Evolutionary conservation across 2,329 filamentous ascomycete species (phyloP).

Genomic region (Cladosporium halotolerans): DNA sequence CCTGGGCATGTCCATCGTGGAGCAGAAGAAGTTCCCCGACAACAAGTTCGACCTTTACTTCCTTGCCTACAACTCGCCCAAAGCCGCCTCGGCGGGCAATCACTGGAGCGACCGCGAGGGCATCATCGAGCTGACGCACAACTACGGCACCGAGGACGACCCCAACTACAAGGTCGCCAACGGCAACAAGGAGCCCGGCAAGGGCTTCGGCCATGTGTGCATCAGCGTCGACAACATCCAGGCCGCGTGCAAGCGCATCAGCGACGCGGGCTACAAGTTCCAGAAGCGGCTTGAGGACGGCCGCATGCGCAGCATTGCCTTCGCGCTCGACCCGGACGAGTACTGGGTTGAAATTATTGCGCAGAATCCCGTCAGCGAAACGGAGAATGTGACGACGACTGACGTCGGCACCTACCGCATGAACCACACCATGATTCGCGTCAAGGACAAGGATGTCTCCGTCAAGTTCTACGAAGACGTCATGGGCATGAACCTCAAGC

Average conservation of each 20-base stretch:
- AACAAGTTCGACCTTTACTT: slow-evolving; percentile 95
- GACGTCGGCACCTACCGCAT: slow-evolving; percentile 68
- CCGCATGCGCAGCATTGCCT: slow-evolving; percentile 80
- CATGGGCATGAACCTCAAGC: slow-evolving; percentile 79
- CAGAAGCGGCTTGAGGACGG: slow-evolving; percentile 93
- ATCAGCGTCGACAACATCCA: slow-evolving; percentile 66
- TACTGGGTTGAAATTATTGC: slow-evolving; percentile 71
- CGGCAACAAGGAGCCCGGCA: slow-evolving; percentile 83
- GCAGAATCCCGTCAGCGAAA: slow-evolving; percentile 64
- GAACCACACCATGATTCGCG: slow-evolving; percentile 91
- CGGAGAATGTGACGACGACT: slow-evolving; percentile 64
- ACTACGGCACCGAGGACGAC: slow-evolving; percentile 86
- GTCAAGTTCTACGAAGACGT: slow-evolving; percentile 59
- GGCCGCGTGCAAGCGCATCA: slow-evolving; percentile 80
- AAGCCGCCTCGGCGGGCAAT: slow-evolving; percentile 66
- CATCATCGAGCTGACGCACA: slow-evolving; percentile 76
- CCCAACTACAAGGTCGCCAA: slow-evolving; percentile 73
- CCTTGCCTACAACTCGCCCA: slow-evolving; percentile 75
- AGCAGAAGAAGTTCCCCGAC: slow-evolving; percentile 75
- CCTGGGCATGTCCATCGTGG: slow-evolving; percentile 78
- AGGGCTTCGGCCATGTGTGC: slow-evolving; percentile 78
- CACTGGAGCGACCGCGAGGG: slow-evolving; percentile 69
- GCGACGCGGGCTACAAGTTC: slow-evolving; percentile 85
- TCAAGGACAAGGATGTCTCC: slow-evolving; percentile 57
- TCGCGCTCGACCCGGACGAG: slow-evolving; percentile 56